Evolutionary conservation across 1,284 basidiomycete species (phyloP).

Genomic region (Malassezia equina): DNA sequence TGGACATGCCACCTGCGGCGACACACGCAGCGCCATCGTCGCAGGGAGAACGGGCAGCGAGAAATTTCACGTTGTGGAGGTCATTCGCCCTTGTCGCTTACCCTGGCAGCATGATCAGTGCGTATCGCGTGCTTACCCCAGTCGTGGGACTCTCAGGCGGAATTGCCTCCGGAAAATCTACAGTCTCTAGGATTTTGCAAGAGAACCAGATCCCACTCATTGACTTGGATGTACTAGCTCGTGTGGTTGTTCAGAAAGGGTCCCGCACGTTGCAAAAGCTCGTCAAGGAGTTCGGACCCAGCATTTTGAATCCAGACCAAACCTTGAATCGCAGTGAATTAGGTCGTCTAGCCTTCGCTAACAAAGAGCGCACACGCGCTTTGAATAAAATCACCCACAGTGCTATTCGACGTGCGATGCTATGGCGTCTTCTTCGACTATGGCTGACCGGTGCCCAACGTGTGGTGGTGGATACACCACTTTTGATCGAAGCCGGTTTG

Average conservation of each 20-base stretch:
- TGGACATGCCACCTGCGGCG: constrained; percentile 6
- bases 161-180: constrained; percentile 67
- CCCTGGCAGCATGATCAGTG: constrained; percentile 12
- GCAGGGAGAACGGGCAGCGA: neutral
- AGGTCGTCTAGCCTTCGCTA: constrained; percentile 67
- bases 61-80: constrained; percentile 1
- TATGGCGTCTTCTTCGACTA: constrained; percentile 58
- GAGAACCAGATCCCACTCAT: constrained; percentile 56
- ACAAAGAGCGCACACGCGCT: constrained; percentile 58
- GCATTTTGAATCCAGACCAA: constrained; percentile 60
- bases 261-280: constrained; percentile 64
- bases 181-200: constrained; percentile 1
- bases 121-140: constrained; percentile 45
- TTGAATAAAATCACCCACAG: constrained; percentile 84
- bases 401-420: constrained; percentile 67
- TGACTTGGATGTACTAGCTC: constrained; percentile 83
- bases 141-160: constrained; percentile 93
- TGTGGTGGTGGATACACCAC: constrained; percentile 82
- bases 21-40: constrained; percentile 6
- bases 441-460: constrained; percentile 71
- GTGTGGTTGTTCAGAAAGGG: constrained; percentile 75
- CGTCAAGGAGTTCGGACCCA: constrained; percentile 62
- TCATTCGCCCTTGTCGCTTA: neutral
- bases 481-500: constrained; percentile 78
- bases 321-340: constrained; percentile 71